Base-by-base conservation (phyloP, 306 rosid species). In the Lathyrus sativus region DNA sequence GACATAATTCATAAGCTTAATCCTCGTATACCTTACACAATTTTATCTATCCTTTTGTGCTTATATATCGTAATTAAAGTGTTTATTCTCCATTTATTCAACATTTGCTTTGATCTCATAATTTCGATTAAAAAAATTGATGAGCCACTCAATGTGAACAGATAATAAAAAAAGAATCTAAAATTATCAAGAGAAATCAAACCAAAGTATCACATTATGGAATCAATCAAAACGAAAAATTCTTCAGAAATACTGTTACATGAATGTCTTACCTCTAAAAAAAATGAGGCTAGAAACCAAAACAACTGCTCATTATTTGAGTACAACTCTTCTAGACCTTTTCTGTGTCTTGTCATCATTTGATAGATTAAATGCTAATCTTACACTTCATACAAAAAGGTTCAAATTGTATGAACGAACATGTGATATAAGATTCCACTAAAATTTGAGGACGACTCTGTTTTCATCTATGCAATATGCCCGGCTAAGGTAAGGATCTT, bases 401-500 rank as follows among this genome's bases (percentile, higher is more conserved):
- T 18, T 39, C 15, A 37, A 37, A 35, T 62, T 19, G 1, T 28
- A 54, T 54, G 60, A 53, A 54, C 3, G 38, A 66, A 13, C 24
- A 39, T 37, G 38, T 18, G 41, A 63, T 3, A 67, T 31, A 54
- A 59, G 64, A 18, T 62, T 67, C 33, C 70, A 67, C 12, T n/a
- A 63, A 67, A 61, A 50, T 33, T 73, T 24, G 11, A 49, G 35
- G 58, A 49, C 33, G 45, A 5, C 71, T 60, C 28, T 60, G 50
- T 67, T 67, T 68, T 75, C 63, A 54, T 65, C 45, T 60, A 89
- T n/a, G 96, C 91, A 74, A 89, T 88, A 51, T 92, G 91, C 79
- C 85, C 86, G 0, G 90, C 92, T 76, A 89, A 82, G 62, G 96
- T 89, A 79, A 86, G 98, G 70, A 92, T 92, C 79, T 90, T 90